These are phyloP conservation scores for Albatrellus ellisii DNA, from an alignment of 768 basidiomycete genomes.

Conservation along the genomic window DNA sequence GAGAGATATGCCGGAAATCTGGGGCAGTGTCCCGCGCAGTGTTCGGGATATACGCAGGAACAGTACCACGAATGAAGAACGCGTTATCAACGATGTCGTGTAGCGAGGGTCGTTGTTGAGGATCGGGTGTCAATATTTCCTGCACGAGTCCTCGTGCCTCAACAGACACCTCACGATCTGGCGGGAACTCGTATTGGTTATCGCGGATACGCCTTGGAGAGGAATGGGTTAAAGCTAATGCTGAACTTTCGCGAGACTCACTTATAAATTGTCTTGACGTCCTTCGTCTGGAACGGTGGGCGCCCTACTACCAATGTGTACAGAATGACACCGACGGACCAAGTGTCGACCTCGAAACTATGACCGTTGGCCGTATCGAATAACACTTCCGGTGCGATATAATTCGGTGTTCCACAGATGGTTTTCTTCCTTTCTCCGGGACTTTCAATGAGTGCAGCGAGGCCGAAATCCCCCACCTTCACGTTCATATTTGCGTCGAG, in stretches of 20 bases:
- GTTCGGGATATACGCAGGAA: slow-evolving; percentile 71
- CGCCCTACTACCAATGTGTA: slow-evolving; percentile 90
- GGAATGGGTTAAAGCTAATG: background rate
- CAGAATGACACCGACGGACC: slow-evolving; percentile 94
- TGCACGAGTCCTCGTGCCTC: slow-evolving; percentile 68
- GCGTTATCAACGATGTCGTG: slow-evolving; percentile 74
- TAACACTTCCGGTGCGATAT: slow-evolving; percentile 95
- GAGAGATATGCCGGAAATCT: slow-evolving; percentile 58
- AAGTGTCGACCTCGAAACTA: slow-evolving; percentile 96
- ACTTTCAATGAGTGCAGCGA: slow-evolving; percentile 93
- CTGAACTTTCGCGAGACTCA: slow-evolving; percentile 22
- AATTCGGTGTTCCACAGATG: slow-evolving; percentile 97
- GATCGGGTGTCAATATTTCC: slow-evolving; percentile 76
- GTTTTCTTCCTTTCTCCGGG: slow-evolving; percentile 98
- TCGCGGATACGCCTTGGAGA: slow-evolving; percentile 70
- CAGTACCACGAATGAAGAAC: slow-evolving; percentile 73
- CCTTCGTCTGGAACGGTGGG: slow-evolving; percentile 98
- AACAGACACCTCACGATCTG: slow-evolving; percentile 57
- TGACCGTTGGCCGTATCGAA: slow-evolving; percentile 95
- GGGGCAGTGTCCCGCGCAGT: slow-evolving; percentile 68
- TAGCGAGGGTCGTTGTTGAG: slow-evolving; percentile 68
- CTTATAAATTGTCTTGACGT: slow-evolving; percentile 95
- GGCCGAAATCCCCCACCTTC: slow-evolving; percentile 94
- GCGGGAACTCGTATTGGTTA: slow-evolving; percentile 87
- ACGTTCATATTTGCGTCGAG: slow-evolving; percentile 74